These are phyloP conservation scores for Leucoagaricus sp. DNA, from an alignment of 1,284 basidiomycete genomes.

Conservation along the genomic window DNA sequence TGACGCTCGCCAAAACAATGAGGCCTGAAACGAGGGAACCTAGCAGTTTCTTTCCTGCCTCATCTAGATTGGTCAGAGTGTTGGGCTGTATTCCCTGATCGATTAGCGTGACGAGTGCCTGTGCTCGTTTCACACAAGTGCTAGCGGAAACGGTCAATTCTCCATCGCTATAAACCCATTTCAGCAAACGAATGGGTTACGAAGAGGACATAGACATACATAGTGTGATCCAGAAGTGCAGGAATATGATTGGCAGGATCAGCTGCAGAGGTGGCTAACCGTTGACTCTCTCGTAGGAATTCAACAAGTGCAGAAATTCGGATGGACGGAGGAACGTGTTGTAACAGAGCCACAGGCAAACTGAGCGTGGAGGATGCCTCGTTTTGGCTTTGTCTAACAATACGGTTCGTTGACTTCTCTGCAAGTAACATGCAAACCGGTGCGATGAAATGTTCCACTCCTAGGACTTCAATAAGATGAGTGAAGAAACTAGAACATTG, in stretches of 20 bases:
- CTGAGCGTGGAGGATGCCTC: conserved; percentile 63
- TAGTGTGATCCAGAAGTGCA: conserved; percentile 57
- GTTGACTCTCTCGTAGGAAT: conserved; percentile 64
- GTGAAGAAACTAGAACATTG: conserved; percentile 74
- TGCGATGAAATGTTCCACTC: conserved; percentile 79
- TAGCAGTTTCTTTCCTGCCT: conserved; percentile 27
- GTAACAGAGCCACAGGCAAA: conserved; percentile 67
- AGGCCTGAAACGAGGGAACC: conserved; percentile 19
- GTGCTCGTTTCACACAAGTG: conserved; percentile 55
- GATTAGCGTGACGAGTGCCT: conserved; percentile 65
- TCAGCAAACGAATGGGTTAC: background rate
- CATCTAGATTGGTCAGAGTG: background rate
- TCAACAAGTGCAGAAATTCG: conserved; percentile 71
- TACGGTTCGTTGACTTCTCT: conserved; percentile 75
- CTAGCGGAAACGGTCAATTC: conserved; percentile 49
- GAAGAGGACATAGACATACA: conserved; percentile 41
- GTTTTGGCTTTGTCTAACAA: conserved; percentile 63
- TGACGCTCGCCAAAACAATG: conserved; percentile 44
- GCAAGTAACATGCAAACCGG: conserved; percentile 87
- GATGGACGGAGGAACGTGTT: conserved; percentile 52
- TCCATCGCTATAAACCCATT: conserved; percentile 45
- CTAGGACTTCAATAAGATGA: conserved; percentile 88
- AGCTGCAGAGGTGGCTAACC: conserved; percentile 53
- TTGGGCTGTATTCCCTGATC: conserved; percentile 39
- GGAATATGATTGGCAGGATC: conserved; percentile 39